Conservation (phyloP, 2,329 filamentous ascomycete species). For the Hysterium pulicare region DNA sequence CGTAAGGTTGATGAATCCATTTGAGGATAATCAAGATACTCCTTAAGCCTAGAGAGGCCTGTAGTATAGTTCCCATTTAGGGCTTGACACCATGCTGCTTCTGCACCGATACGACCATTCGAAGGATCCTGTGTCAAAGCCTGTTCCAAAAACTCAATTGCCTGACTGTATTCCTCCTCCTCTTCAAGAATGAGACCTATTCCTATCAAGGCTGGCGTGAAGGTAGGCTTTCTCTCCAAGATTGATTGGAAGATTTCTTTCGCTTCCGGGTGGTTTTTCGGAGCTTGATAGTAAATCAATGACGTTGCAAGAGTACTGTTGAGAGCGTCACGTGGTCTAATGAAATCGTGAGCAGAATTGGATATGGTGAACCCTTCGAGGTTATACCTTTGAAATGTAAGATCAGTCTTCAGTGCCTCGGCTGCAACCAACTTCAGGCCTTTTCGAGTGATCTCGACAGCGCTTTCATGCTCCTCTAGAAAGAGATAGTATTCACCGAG, state of each 20-base stretch:
- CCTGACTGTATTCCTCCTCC: constrained; percentile 80
- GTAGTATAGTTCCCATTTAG: constrained; percentile 70
- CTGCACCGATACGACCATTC: constrained; percentile 77
- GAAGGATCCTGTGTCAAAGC: constrained; percentile 69
- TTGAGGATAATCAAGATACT: constrained; percentile 57
- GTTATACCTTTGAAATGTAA: constrained; percentile 53
- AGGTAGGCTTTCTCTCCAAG: constrained; percentile 69
- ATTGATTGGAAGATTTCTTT: constrained; percentile 82
- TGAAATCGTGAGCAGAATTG: too few relatives aligned
- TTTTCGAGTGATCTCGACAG: constrained; percentile 74
- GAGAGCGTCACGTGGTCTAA: constrained; percentile 58
- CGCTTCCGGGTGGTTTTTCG: constrained; percentile 84
- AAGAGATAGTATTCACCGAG: constrained; percentile 80
- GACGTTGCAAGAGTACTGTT: constrained; percentile 80
- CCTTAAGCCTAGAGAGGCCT: constrained; percentile 67
- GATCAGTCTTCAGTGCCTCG: constrained; percentile 64
- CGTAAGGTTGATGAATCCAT: constrained; percentile 61
- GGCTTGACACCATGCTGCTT: constrained; percentile 89
- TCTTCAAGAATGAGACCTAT: constrained; percentile 91
- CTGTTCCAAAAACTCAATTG: constrained; percentile 74
- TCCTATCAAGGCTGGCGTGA: constrained; percentile 79
- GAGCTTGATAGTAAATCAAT: constrained; percentile 84
- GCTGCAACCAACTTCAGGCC: constrained; percentile 60
- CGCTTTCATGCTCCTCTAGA: constrained; percentile 79
- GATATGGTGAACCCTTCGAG: too few relatives aligned